Evolutionary conservation across 768 basidiomycete species (phyloP), one percentile per base, ranked within the genome.

Genomic region (Hygrophorus russula): DNA sequence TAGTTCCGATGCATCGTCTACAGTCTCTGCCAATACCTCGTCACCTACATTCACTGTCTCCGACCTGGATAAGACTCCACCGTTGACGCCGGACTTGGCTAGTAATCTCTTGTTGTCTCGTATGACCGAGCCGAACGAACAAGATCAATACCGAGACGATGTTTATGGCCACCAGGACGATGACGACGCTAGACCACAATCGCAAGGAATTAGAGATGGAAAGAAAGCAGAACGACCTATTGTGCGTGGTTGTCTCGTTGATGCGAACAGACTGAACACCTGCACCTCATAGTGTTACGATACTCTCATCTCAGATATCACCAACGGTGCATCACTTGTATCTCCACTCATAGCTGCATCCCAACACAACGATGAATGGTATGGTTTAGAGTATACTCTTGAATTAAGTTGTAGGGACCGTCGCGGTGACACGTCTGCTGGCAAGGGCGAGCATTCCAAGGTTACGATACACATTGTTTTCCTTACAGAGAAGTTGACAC

Each of bases 331-430:
- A 32, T 18, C 24, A 13, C 36, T 27, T 29, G 18, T 36, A 11
- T 20, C 19, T 8, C 14, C 13, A 9, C 17, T 33, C 39, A 12
- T 27, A 2, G 31, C 27, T 1, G 31, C 37, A 10, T 49, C 50
- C 24, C 52, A 52, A 12, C 60, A 62, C 45, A 47, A 47, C 15
- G 61, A 62, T 4, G 68, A 66, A 49, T 70, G 70, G 69, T 62
- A 60, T 32, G 68, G 68, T 8, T 51, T 70, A 24, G 65, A 69
- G 39, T 68, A 71, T 48, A 64, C 64, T 3, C 54, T 71, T 7
- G 63, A 67, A 52, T 46, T 71, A 27, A 68, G 66, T 48, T 57
- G 59, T 15, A 54, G 62, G 34, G 65, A 68, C 42, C 59, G 61
- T 29, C 55, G 56, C 39, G 56, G 40, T 41, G 15, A 56, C 18